Evolutionary conservation across 345 rosid species (phyloP).

Genomic region (Psidium friedrichsthalianum): DNA sequence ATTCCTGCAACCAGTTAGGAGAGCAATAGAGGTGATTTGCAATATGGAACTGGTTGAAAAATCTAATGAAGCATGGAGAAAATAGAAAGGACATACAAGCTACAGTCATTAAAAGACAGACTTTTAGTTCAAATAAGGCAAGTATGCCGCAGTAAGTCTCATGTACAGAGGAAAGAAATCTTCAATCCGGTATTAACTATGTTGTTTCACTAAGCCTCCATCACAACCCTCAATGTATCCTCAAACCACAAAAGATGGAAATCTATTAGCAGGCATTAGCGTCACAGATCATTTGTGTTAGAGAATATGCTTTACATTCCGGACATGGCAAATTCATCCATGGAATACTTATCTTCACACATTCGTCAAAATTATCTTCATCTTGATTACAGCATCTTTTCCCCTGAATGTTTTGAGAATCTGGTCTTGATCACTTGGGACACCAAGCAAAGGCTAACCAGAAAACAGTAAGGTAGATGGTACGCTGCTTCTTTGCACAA

Average conservation of each 20-base stretch:
- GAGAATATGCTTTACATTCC: not conserved
- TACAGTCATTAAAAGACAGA: not conserved
- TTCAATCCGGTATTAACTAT: not conserved
- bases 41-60: not conserved
- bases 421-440: not conserved
- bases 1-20: not conserved
- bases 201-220: not conserved
- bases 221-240: not conserved
- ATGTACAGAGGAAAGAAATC: not conserved
- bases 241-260: not conserved
- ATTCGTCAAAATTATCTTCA: not conserved
- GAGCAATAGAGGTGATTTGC: not conserved
- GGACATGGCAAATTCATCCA: not conserved
- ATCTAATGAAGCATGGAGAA: not conserved
- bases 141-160: not conserved
- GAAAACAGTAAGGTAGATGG: not conserved
- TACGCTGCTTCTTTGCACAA: not conserved
- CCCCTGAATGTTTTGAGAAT: not conserved
- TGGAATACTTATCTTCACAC: not conserved
- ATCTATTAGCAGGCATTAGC: not conserved
- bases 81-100: not conserved
- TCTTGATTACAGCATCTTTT: not conserved
- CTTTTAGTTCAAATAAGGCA: not conserved
- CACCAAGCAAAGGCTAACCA: not conserved
- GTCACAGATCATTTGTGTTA: not conserved